Base-by-base conservation (phyloP, 306 rosid species). In the Begonia fuchsioides region DNA sequence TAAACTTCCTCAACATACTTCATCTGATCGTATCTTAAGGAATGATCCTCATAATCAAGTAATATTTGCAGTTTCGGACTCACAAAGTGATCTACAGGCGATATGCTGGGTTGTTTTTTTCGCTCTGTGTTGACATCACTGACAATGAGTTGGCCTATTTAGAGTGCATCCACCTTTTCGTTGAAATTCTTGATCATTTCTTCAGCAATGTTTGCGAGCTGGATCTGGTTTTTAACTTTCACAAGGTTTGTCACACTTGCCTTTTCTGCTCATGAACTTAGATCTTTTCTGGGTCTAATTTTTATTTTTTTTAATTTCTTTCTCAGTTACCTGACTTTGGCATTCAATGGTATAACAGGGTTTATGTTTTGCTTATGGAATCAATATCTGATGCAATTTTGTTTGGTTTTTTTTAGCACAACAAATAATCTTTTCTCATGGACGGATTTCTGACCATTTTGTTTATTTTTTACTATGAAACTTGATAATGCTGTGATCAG, bases 71-170 rank as follows among this genome's bases (percentile, higher is more conserved):
- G 98, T 90, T 90, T 63, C 95, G 98, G 12, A 90, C 98, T 1
- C 92, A 90, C 74, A 90, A 90, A 78, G 49, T 90, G 14, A 90
- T 90, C 71, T 90, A 90, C 74, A 71, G 98, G 82, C 63, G 98
- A 67, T 90, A 90, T 53, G 98, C 95, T 0, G 98, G 98, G 47
- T 60, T 90, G 53, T 90, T 90, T 72, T 90, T 90, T 87, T 90
- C 98, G 0, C 87, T 90, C 2, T 90, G 98, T 65, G 98, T 90
- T 44, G 98, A 90, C 57, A 90, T 90, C 57, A 90, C 98, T n/a
- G 98, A 90, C 63, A 90, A 85, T 19, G 98, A 90, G 68, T 49
- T 90, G 79, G 98, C 95, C 0, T 90, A 90, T 62, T 70, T 90
- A 40, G 98, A 90, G 79, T 90, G 92, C 71, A 90, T 90, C 57